Evolutionary conservation across 2,329 filamentous ascomycete genomes (phyloP).

Genomic region (Neofusicoccum umdonicola): DNA sequence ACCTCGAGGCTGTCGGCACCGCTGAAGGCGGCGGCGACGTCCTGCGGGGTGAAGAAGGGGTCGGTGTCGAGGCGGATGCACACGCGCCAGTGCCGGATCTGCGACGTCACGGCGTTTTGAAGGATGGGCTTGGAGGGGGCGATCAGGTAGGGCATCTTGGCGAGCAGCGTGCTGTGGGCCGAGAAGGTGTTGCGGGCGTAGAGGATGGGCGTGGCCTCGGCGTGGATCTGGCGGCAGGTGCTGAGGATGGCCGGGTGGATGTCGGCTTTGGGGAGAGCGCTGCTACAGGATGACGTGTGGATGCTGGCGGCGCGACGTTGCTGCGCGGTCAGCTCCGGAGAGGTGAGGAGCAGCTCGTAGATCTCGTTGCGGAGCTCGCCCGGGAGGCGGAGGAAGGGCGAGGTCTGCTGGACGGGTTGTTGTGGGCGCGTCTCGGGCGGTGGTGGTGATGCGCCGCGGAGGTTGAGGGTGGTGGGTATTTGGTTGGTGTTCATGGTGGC

Average conservation of each 20-base stretch:
- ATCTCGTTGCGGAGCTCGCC: slow-evolving; percentile 62
- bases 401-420: slow-evolving; percentile 5
- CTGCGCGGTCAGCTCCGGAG: slow-evolving; percentile 22
- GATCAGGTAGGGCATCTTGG: slow-evolving; percentile 44
- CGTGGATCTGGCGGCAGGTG: slow-evolving; percentile 41
- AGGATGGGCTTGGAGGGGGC: slow-evolving; percentile 37
- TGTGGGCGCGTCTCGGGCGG: slow-evolving; percentile 20
- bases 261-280: slow-evolving; percentile 16
- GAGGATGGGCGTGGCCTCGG: slow-evolving; percentile 45
- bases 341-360: slow-evolving; percentile 40
- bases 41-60: slow-evolving; percentile 41
- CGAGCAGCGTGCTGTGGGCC: slow-evolving; percentile 48
- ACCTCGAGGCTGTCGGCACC: slow-evolving; percentile 48
- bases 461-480: slow-evolving; percentile 11
- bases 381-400: slow-evolving; percentile 49
- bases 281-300: slow-evolving; percentile 19
- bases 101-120: slow-evolving; percentile 26
- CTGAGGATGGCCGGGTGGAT: slow-evolving; percentile 42
- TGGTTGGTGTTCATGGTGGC: slow-evolving; percentile 40
- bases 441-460: slow-evolving; percentile 12
- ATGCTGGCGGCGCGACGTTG: slow-evolving; percentile 26
- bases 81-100: slow-evolving; percentile 47
- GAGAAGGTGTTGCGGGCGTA: slow-evolving; percentile 52
- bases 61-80: slow-evolving; percentile 51
- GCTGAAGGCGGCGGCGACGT: slow-evolving; percentile 45